Evolutionary conservation across 345 rosid genomes (phyloP), one percentile per base, ranked within the genome.

Genomic region (Melastoma malabathricum): DNA sequence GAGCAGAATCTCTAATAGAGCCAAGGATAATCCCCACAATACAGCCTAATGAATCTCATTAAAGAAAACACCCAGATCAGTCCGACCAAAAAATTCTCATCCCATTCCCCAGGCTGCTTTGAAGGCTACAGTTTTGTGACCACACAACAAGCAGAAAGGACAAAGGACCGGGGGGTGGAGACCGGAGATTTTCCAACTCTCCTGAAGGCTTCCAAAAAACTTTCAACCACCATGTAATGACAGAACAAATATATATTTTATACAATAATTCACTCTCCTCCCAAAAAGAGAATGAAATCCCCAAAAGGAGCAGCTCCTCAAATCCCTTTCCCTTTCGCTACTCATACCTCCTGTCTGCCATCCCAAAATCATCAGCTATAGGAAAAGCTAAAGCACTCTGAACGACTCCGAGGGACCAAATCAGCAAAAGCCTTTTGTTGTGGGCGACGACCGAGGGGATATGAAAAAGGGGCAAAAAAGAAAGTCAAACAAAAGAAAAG

Each of bases 151-250:
- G 12, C 41, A 34, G 41, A 34, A 67, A 72, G 49, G 60, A 75
- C 75, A 68, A 76, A 22, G 25, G 25, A 22, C 2, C 2, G 4
- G 25, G 25, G 25, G 48, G 50, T 9, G n/a, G 41, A 51, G 64
- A 22, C 25, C 4, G 25, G 25, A 22, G 25, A 22, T 65, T 64
- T 62, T 68, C 64, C 3, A 68, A 63, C 72, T 70, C 78, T 67
- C 44, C 50, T 13, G 25, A 77, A 75, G 73, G 80, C 63, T 73
- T 56, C 52, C 57, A 74, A 62, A 74, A 62, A 62, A 64, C 67
- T 69, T 63, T 70, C 60, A 68, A 66, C 71, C 57, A 59, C 67
- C 61, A 59, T 66, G 64, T 45, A 62, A 68, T 57, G 66, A 65
- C 59, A 45, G 34, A 34, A 44, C 50, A 47, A 13, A 15, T 44